Percentiles rank a stretch among this genome's conserved stretches.
phyloP scores from a whole-genome alignment of 768 basidiomycete species.

The Pleurotus sapidus region DNA sequence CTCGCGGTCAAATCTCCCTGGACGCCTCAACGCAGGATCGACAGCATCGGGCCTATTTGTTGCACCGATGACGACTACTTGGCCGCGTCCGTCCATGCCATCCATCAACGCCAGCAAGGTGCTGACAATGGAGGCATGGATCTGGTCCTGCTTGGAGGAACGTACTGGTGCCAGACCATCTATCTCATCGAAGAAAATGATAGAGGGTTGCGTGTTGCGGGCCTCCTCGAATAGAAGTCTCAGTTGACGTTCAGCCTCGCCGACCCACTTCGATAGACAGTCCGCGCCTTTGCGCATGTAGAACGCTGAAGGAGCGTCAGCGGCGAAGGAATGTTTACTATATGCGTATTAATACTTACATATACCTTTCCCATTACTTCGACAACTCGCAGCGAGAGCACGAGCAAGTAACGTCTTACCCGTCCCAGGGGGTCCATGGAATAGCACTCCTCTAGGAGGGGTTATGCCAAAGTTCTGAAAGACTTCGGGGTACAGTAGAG shows the following conservation, averaged over 20 bases:
- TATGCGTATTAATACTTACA: slow-evolving; percentile 50
- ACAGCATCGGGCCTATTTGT: slow-evolving; percentile 98
- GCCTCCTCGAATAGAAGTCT: slow-evolving; percentile 96
- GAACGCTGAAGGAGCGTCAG: slow-evolving; percentile 59
- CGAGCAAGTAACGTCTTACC: slow-evolving; percentile 94
- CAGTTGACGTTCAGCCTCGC: slow-evolving; percentile 95
- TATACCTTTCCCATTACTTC: slow-evolving; percentile 82
- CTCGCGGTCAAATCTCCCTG: slow-evolving; percentile 95
- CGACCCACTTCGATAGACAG: slow-evolving; percentile 98
- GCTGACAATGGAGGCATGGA: slow-evolving; percentile 96
- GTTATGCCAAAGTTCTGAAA: slow-evolving; percentile 93
- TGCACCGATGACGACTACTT: slow-evolving; percentile 96
- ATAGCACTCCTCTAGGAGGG: slow-evolving; percentile 93
- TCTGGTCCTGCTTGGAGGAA: slow-evolving; percentile 98
- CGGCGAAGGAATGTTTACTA: neutral
- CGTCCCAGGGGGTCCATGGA: slow-evolving; percentile 99
- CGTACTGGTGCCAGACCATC: slow-evolving; percentile 98
- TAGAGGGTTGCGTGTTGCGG: slow-evolving; percentile 85
- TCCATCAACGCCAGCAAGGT: slow-evolving; percentile 97
- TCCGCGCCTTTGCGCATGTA: slow-evolving; percentile 99
- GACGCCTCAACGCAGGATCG: slow-evolving; percentile 90
- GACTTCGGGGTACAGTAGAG: slow-evolving; percentile 93
- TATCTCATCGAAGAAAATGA: slow-evolving; percentile 99
- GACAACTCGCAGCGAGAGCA: slow-evolving; percentile 90
- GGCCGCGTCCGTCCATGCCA: slow-evolving; percentile 97